These are phyloP conservation scores for Nemania sp. DNA, from an alignment of 2,329 filamentous ascomycete genomes.

Conservation along the genomic window DNA sequence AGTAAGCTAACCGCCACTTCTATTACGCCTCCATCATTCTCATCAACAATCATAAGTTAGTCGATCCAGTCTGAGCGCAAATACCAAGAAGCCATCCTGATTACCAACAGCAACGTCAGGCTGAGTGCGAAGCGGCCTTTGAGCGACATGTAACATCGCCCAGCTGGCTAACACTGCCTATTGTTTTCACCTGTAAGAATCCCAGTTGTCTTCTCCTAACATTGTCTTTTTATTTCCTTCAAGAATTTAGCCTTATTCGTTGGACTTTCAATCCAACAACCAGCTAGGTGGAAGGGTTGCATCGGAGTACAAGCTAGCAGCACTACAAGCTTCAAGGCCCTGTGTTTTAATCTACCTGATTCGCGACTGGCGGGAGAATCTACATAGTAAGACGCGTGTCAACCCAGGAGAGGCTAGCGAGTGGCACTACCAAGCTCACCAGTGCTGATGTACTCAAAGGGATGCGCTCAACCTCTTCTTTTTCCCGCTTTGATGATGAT, in stretches of 20 bases:
- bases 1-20: too few species aligned
- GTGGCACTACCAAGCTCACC: constrained; percentile 7
- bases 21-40: neutral
- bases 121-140: neutral
- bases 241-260: neutral
- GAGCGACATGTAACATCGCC: neutral
- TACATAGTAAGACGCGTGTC: constrained; percentile 6
- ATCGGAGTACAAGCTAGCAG: neutral
- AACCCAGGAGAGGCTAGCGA: neutral
- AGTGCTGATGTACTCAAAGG: constrained; percentile 2
- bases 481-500: neutral
- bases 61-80: neutral
- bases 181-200: neutral
- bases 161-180: neutral
- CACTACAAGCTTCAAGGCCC: neutral
- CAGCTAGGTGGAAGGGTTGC: neutral
- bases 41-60: neutral
- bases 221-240: neutral
- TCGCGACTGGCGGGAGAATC: neutral
- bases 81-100: constrained; percentile 1
- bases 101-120: neutral
- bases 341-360: neutral
- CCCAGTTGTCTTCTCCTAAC: neutral
- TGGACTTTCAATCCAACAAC: constrained; percentile 5
- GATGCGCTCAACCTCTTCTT: neutral